Conservation (phyloP, 179 eudicot species). For the Actinidia chinensis region DNA sequence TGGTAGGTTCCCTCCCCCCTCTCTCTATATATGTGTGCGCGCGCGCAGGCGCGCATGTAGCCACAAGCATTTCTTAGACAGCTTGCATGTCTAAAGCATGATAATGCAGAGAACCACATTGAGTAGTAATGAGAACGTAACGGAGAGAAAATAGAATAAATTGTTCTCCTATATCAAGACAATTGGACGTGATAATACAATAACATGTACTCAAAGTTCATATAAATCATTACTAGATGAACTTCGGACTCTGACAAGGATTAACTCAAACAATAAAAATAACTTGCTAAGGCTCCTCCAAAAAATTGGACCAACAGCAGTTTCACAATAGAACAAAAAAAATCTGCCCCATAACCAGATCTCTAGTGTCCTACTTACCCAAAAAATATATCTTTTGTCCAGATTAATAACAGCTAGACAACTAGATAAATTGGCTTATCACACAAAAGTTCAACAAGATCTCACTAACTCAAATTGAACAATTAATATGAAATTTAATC, state of each 20-base stretch:
- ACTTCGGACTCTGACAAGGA: not conserved
- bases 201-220: not conserved
- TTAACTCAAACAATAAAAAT: not conserved
- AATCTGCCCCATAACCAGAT: not conserved
- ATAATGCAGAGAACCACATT: not conserved
- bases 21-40: not conserved
- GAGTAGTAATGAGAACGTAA: not conserved
- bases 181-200: too few relatives aligned
- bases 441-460: too few relatives aligned
- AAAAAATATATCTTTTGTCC: not conserved
- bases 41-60: not conserved
- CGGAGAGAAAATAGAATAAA: not conserved
- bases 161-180: too few relatives aligned
- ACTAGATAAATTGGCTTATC: not conserved
- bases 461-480: too few relatives aligned
- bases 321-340: not conserved
- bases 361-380: too few relatives aligned
- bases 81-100: not conserved
- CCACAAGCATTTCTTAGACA: not conserved
- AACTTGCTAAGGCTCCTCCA: not conserved
- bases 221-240: not conserved
- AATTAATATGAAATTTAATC: too few relatives aligned
- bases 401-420: not conserved
- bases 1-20: constrained; percentile 46
- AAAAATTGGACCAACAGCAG: not conserved